phyloP scores from a whole-genome alignment of 176 grass and related monocot species.

The Poa pratensis region DNA sequence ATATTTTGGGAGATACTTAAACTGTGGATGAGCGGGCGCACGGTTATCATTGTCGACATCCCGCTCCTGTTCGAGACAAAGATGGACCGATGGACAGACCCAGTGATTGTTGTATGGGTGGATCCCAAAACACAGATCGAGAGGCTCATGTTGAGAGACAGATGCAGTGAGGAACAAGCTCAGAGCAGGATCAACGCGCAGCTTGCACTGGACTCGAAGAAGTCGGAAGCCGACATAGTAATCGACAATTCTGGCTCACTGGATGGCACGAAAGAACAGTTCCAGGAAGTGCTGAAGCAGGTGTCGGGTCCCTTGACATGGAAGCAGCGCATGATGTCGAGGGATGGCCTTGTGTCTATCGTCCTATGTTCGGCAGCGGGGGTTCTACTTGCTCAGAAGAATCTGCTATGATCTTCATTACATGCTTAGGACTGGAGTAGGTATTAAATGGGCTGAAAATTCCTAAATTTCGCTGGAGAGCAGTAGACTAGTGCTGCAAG shows the following conservation, averaged over 20 bases:
- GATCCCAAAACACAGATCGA: conserved; percentile 66
- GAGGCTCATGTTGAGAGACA: conserved; percentile 80
- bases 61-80: conserved; percentile 88
- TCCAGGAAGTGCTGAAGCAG: conserved; percentile 57
- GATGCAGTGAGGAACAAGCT: conserved; percentile 72
- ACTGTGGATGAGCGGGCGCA: conserved; percentile 80
- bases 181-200: conserved; percentile 70
- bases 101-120: conserved; percentile 86
- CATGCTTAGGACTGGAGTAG: background rate
- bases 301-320: conserved; percentile 64
- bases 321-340: conserved; percentile 66
- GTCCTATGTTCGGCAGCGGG: conserved; percentile 54
- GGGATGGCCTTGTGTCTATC: conserved; percentile 72
- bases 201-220: conserved; percentile 71
- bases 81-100: conserved; percentile 75
- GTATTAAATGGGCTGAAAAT: background rate
- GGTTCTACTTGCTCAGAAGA: conserved; percentile 67
- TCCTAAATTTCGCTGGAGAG: background rate
- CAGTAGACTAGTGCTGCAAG: too few species aligned
- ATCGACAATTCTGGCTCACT: conserved; percentile 73
- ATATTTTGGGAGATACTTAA: conserved; percentile 83
- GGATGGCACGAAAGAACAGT: conserved; percentile 69
- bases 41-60: conserved; percentile 78
- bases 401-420: conserved; percentile 46
- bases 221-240: conserved; percentile 74